A percentile compares a stretch with the other conserved stretches of the same genome.
Evolutionary conservation across 1,139 yeast genomes (phyloP).

Genomic region (Debaryomycetaceae sp.): DNA sequence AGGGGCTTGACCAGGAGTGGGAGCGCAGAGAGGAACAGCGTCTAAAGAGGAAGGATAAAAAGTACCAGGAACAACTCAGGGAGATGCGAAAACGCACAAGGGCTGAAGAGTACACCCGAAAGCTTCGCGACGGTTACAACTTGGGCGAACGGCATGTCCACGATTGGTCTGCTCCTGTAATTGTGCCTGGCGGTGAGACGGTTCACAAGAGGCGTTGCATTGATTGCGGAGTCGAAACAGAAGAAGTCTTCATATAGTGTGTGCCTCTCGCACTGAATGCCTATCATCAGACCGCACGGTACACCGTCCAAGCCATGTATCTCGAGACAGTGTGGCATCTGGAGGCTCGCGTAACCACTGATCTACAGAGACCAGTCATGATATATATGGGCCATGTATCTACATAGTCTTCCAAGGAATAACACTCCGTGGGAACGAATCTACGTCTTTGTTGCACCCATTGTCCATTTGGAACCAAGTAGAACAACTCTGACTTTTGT

Average conservation of each 20-base stretch:
- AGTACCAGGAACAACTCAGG: constrained; percentile 66
- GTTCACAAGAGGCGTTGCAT: constrained; percentile 62
- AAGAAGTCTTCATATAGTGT: constrained; percentile 44
- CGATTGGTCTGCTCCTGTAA: constrained; percentile 67
- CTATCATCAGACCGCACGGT: too few relatives aligned
- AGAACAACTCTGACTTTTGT: constrained; percentile 3
- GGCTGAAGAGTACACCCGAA: constrained; percentile 84
- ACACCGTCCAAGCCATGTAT: too few relatives aligned
- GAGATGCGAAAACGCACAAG: constrained; percentile 90
- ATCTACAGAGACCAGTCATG: too few relatives aligned
- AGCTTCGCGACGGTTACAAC: constrained; percentile 55
- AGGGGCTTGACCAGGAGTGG: constrained; percentile 90
- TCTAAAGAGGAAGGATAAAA: constrained; percentile 70
- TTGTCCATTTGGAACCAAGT: background rate
- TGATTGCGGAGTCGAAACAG: constrained; percentile 83
- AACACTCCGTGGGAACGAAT: too few relatives aligned
- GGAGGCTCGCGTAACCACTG: too few relatives aligned
- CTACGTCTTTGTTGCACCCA: background rate
- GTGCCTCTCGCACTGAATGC: too few relatives aligned
- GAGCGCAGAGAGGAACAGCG: constrained; percentile 73
- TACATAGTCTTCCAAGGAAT: too few relatives aligned
- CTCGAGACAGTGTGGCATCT: too few relatives aligned
- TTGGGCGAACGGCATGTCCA: constrained; percentile 63
- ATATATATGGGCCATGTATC: too few relatives aligned
- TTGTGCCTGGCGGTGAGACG: constrained; percentile 28